phyloP scores from a whole-genome alignment of 208 protist species.

The Novymonas esmeraldas region DNA sequence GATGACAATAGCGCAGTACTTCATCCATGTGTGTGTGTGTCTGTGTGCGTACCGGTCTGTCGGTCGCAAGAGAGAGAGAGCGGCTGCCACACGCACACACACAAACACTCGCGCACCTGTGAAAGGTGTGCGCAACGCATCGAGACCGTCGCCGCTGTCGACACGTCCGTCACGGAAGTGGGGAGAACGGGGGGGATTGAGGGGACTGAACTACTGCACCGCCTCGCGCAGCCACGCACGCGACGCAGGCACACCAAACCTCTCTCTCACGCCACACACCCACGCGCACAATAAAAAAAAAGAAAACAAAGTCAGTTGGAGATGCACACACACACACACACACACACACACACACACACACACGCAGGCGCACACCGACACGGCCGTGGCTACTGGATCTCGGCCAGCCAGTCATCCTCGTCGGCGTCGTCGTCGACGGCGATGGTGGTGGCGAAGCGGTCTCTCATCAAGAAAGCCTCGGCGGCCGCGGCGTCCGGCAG shows the following conservation, averaged over 20 bases:
- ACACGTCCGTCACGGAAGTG: neutral
- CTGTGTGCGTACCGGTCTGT: neutral
- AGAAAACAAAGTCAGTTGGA: neutral
- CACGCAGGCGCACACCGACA: neutral
- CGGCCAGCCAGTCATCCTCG: slow-evolving; percentile 38
- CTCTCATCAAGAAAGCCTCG: slow-evolving; percentile 30
- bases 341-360: neutral
- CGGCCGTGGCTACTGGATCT: slow-evolving; percentile 14
- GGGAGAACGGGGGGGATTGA: neutral
- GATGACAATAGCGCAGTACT: too few species aligned
- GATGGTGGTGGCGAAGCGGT: slow-evolving; percentile 14
- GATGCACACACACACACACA: neutral
- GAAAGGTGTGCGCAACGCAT: too few species aligned
- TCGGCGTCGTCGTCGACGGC: slow-evolving; percentile 16
- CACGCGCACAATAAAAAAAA: neutral
- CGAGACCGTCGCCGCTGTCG: neutral
- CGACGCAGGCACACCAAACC: too few species aligned
- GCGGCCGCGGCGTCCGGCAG: slow-evolving; percentile 36
- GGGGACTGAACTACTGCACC: neutral
- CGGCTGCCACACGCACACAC: neutral
- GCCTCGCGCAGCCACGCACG: neutral
- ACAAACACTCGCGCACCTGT: neutral
- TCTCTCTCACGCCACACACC: neutral
- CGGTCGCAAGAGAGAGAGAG: too few species aligned
- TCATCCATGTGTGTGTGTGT: neutral